Conservation (phyloP, 768 basidiomycete species). For the Dacryopinax spathularia region DNA sequence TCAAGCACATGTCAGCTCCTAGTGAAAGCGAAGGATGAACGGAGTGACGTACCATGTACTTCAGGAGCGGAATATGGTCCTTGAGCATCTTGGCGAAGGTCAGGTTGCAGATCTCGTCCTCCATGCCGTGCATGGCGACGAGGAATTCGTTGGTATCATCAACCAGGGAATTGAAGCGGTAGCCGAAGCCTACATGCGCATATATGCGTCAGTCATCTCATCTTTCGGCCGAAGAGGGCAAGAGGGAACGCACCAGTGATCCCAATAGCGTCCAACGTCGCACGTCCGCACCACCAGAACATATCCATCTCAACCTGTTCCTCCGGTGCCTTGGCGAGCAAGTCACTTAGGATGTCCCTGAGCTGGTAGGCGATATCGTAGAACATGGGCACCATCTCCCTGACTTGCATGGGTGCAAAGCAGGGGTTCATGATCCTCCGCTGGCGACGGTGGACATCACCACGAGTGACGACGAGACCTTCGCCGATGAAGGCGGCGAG, state of each 20-base stretch:
- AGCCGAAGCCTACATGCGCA: slow-evolving; percentile 39
- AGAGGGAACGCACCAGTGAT: slow-evolving; percentile 34
- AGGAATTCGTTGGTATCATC: slow-evolving; percentile 68
- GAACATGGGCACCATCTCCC: slow-evolving; percentile 27
- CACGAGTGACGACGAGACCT: slow-evolving; percentile 53
- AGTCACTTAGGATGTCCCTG: neutral
- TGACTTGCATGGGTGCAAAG: slow-evolving; percentile 22
- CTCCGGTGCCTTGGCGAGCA: neutral
- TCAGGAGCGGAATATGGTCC: neutral
- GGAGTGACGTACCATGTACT: neutral
- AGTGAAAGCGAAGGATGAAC: neutral
- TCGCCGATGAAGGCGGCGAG: slow-evolving; percentile 69
- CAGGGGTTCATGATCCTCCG: neutral
- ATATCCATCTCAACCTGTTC: slow-evolving; percentile 33
- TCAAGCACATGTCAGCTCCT: neutral
- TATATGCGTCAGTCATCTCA: neutral
- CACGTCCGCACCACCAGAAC: slow-evolving; percentile 47
- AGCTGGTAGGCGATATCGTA: too few relatives aligned
- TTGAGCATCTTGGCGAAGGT: neutral
- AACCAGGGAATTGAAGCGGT: slow-evolving; percentile 70
- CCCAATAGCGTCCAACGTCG: slow-evolving; percentile 66
- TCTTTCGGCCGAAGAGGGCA: too few relatives aligned
- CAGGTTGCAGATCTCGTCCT: neutral
- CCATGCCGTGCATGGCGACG: slow-evolving; percentile 73
- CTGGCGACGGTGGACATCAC: slow-evolving; percentile 17